These are phyloP conservation scores for Phytophthora idaei DNA, from an alignment of 352 stramenopile genomes.

Conservation along the genomic window DNA sequence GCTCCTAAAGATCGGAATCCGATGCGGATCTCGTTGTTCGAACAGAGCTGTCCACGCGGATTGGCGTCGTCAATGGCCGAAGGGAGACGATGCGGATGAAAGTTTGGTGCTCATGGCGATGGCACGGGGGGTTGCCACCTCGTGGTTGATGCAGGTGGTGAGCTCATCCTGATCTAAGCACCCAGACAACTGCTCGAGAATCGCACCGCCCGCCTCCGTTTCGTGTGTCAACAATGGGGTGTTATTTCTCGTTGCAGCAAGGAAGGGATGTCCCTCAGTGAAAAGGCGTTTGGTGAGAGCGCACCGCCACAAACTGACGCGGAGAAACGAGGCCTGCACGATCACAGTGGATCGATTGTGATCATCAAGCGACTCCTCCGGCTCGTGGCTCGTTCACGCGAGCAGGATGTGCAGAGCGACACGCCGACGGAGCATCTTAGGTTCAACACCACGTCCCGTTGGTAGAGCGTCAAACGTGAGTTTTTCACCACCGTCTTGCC, in stretches of 20 bases:
- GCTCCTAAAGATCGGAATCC: not conserved
- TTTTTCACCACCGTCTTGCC: no score
- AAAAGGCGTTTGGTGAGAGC: conserved; percentile 6
- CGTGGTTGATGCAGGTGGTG: not conserved
- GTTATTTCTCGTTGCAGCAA: conserved; percentile 13
- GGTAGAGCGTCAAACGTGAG: not conserved
- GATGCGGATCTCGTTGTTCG: conserved; percentile 12
- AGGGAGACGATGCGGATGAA: conserved; percentile 23
- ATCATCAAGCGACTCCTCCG: conserved; percentile 15
- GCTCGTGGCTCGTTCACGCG: not conserved
- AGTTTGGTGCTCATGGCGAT: conserved; percentile 6
- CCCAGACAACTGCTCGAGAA: conserved; percentile 13
- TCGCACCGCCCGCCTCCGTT: conserved; percentile 1
- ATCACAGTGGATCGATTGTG: conserved; percentile 19
- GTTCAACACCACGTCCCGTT: conserved; percentile 35
- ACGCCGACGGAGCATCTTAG: not conserved
- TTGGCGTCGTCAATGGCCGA: conserved; percentile 16
- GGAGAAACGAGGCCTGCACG: conserved; percentile 28
- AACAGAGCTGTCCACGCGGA: conserved; percentile 1
- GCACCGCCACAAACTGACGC: conserved; percentile 29
- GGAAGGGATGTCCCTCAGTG: conserved; percentile 25
- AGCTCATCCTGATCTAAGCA: conserved; percentile 5
- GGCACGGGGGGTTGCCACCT: conserved; percentile 7
- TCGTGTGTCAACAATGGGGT: conserved; percentile 18
- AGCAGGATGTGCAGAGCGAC: conserved; percentile 27